Conservation (phyloP, 139 green algal genomes). For the Chlamydomonas asymmetrica region DNA sequence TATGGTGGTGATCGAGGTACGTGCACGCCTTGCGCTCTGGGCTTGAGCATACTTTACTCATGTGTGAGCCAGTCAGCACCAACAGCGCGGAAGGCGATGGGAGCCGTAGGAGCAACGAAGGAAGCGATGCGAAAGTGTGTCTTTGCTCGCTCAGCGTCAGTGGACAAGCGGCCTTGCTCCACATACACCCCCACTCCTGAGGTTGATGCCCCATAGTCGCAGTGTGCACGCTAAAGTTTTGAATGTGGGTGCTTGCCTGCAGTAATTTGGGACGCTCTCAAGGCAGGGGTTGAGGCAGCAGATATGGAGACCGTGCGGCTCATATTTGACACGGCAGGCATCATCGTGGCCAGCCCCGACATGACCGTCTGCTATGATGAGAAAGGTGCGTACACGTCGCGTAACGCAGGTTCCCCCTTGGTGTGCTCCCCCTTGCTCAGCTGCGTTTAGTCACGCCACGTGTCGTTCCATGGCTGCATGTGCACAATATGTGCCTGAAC, state of each 20-base stretch:
- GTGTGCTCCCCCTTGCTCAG: background rate
- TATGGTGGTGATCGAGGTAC: conserved; percentile 81
- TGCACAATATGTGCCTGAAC: background rate
- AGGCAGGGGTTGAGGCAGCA: conserved; percentile 55
- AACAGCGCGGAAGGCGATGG: too few relatives aligned
- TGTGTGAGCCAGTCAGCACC: too few relatives aligned
- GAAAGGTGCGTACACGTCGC: conserved; percentile 45
- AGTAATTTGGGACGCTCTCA: conserved; percentile 87
- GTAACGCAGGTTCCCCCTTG: background rate
- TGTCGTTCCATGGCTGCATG: background rate
- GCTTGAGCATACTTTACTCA: too few relatives aligned
- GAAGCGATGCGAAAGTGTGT: too few relatives aligned
- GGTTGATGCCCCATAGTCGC: too few relatives aligned
- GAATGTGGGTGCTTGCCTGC: too few relatives aligned
- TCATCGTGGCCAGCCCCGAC: conserved; percentile 76
- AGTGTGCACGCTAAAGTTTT: too few relatives aligned
- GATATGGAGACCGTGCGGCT: conserved; percentile 62
- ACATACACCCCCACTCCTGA: too few relatives aligned
- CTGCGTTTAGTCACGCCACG: background rate
- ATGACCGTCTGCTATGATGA: conserved; percentile 87
- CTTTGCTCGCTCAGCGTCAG: too few relatives aligned
- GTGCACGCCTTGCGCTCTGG: too few relatives aligned
- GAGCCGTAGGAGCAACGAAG: too few relatives aligned
- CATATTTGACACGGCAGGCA: conserved; percentile 77
- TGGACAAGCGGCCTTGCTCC: too few relatives aligned